Evolutionary conservation across 192 early-diverging fungal species (phyloP), one percentile per base, ranked within the genome.

Genomic region (Coemansia sp.): DNA sequence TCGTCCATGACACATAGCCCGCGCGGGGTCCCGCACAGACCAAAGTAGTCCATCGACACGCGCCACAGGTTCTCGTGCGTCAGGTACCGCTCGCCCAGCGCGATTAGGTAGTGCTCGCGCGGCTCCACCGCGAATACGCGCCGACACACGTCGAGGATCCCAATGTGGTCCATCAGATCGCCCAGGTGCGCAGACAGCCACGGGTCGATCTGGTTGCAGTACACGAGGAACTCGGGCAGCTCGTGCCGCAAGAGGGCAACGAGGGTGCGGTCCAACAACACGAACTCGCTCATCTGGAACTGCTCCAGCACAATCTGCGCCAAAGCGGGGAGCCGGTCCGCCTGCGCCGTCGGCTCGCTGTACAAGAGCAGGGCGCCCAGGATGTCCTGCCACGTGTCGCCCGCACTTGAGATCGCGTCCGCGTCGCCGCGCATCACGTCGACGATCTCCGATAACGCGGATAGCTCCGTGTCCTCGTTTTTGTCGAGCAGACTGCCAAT

Each of bases 181-280:
- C 74, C 59, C 0, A 86, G 22, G 40, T 90, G 88, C 0, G 87
- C 82, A 10, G 84, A 79, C 8, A 90, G 74, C 87, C 87, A 88
- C 4, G 59, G 49, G 38, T 87, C 80, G 53, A 77, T 74, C 35
- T 65, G 69, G 35, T 43, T 58, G 44, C 71, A 61, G 58, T 60
- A 54, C 28, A 81, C 70, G 33, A 83, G 78, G 32, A 86, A 74
- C 38, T 75, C 71, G 12, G 81, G 53, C 58, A 69, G 45, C 50
- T 75, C 62, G 56, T 83, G 67, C 60, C 49, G 57, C 29, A 82
- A 51, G 71, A 80, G 54, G 58, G 66, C 68, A 45, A 67, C 25
- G 28, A 79, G 32, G 49, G 65, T 27, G 47, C 67, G 31, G 50
- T 83, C 60, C 16, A 74, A 32, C 45, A 56, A 30, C 57, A 56